phyloP scores from a whole-genome alignment of 306 rosid genomes.

The Sophora flavescens region DNA sequence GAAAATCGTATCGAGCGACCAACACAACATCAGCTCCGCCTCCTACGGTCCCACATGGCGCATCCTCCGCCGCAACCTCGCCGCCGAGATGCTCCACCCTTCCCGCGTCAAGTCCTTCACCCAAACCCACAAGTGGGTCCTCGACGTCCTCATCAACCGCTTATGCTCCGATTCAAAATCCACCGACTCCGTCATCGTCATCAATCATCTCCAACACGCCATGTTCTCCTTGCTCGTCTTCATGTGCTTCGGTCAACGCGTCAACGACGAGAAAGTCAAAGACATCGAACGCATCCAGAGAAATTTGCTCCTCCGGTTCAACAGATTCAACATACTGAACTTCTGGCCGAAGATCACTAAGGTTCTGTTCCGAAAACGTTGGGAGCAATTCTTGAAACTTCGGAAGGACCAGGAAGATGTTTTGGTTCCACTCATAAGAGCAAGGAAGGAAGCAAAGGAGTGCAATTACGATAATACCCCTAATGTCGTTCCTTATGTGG shows the following conservation, averaged over 20 bases:
- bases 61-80: constrained; percentile 56
- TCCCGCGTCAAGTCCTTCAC: constrained; percentile 46
- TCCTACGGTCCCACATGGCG: constrained; percentile 57
- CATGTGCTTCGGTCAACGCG: constrained; percentile 57
- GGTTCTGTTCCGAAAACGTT: constrained; percentile 26
- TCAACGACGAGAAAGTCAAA: constrained; percentile 38
- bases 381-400: constrained; percentile 8
- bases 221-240: constrained; percentile 53
- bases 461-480: not conserved
- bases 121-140: constrained; percentile 40
- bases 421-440: constrained; percentile 7
- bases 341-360: not conserved
- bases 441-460: constrained; percentile 18
- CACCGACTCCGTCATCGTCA: not conserved
- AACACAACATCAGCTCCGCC: constrained; percentile 45
- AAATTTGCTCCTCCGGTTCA: not conserved
- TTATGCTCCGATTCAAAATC: constrained; percentile 21
- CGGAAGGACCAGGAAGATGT: constrained; percentile 3
- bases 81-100: constrained; percentile 50
- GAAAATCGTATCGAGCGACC: constrained; percentile 5
- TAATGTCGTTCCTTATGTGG: constrained; percentile 36
- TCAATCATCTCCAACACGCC: constrained; percentile 45
- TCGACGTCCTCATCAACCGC: constrained; percentile 37
- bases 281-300: constrained; percentile 44
- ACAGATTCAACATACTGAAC: constrained; percentile 11